A percentile compares a stretch with the other conserved stretches of the same genome.
These are phyloP conservation scores for Fallopia convolvulus DNA, from an alignment of 148 eudicot genomes.

Conservation along the genomic window DNA sequence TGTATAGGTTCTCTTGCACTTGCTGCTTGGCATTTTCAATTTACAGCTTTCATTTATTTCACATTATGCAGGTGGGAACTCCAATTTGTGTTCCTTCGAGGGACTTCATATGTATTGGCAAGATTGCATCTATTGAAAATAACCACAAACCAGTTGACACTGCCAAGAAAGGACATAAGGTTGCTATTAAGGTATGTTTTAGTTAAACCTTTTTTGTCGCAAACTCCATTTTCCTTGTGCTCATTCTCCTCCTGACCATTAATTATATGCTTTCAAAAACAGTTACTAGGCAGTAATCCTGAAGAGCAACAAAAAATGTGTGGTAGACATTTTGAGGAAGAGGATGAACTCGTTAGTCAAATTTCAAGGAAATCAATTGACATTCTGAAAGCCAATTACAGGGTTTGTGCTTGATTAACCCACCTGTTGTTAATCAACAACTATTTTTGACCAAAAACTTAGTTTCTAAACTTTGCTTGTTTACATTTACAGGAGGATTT, in stretches of 20 bases:
- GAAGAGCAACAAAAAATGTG: conserved; percentile 93
- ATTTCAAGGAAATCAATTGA: conserved; percentile 82
- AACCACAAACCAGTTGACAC: conserved; percentile 62
- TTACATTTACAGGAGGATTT: conserved; percentile 52
- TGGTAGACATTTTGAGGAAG: conserved; percentile 83
- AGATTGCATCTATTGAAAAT: conserved; percentile 71
- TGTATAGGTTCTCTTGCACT: background rate
- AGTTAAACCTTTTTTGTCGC: background rate
- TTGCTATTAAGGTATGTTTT: conserved; percentile 70
- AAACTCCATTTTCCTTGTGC: background rate
- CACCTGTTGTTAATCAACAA: background rate
- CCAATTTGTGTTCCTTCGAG: conserved; percentile 73
- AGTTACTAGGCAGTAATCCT: conserved; percentile 67
- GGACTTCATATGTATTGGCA: conserved; percentile 70
- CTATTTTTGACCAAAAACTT: background rate
- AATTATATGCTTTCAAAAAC: conserved; percentile 11
- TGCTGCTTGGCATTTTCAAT: background rate
- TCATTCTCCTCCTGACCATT: background rate
- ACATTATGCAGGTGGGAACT: conserved; percentile 60
- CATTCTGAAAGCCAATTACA: conserved; percentile 57
- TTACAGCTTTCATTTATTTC: background rate
- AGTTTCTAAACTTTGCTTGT: background rate
- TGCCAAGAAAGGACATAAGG: conserved; percentile 79
- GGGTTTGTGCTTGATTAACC: conserved; percentile 32
- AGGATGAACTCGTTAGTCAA: conserved; percentile 92